These are phyloP conservation scores for Penicillium herquei DNA, from an alignment of 495 filamentous ascomycete genomes.

Conservation along the genomic window DNA sequence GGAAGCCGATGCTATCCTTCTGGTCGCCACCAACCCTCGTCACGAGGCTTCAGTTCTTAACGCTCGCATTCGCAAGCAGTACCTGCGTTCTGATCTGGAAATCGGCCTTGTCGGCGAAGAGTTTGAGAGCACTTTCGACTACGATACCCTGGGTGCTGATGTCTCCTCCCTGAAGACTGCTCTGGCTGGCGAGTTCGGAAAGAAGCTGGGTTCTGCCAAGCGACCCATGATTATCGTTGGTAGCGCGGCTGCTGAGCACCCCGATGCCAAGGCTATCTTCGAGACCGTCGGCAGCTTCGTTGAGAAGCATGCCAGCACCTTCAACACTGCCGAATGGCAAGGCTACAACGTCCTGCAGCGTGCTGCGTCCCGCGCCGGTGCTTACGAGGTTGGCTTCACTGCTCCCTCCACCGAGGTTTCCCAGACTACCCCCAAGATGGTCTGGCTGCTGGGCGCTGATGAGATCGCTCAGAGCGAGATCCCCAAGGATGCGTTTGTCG, in stretches of 20 bases:
- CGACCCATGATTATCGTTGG: conserved; percentile 95
- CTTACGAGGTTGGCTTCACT: conserved; percentile 94
- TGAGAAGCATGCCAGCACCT: conserved; percentile 85
- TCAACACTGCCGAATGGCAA: conserved; percentile 89
- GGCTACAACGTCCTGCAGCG: conserved; percentile 96
- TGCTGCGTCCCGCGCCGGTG: conserved; percentile 84
- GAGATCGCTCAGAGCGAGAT: conserved; percentile 78
- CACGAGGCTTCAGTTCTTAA: conserved; percentile 94
- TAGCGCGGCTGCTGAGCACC: conserved; percentile 82
- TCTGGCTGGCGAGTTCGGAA: conserved; percentile 82
- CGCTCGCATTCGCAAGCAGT: conserved; percentile 95
- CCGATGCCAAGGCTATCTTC: conserved; percentile 88
- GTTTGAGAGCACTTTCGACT: conserved; percentile 91
- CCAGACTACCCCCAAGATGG: conserved; percentile 81
- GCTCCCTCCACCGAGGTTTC: conserved; percentile 75
- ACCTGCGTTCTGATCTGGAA: conserved; percentile 91
- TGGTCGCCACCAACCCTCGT: conserved; percentile 91
- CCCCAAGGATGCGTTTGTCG: conserved; percentile 89
- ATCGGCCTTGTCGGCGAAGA: conserved; percentile 87
- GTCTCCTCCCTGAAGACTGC: conserved; percentile 75
- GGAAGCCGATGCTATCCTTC: conserved; percentile 86
- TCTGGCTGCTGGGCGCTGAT: conserved; percentile 96
- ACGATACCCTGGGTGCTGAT: conserved; percentile 81
- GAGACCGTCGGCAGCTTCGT: conserved; percentile 85
- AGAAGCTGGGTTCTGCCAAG: conserved; percentile 85